phyloP scores from a whole-genome alignment of 768 basidiomycete genomes.

The Lactifluus volemus region DNA sequence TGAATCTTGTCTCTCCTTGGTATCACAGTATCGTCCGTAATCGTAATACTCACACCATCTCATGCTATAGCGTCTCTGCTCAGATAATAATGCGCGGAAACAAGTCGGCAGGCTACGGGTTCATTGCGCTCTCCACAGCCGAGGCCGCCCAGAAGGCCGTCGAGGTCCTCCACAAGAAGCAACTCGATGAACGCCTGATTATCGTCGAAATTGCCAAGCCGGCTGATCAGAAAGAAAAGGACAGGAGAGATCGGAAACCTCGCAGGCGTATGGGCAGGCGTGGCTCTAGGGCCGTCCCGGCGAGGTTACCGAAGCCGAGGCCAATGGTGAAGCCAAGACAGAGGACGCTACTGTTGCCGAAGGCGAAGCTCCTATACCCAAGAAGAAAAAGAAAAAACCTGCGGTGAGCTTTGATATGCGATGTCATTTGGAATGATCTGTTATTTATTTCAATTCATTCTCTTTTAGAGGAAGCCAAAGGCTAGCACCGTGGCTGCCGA shows the following conservation, averaged over 20 bases:
- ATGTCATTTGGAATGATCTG: conserved; percentile 22
- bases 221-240: conserved; percentile 76
- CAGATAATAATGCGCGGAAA: conserved; percentile 81
- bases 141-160: conserved; percentile 86
- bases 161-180: conserved; percentile 75
- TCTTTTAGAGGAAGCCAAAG: conserved; percentile 38
- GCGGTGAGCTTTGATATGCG: conserved; percentile 30
- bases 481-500: conserved; percentile 28
- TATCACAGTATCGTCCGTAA: conserved; percentile 11
- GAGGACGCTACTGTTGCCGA: conserved; percentile 44
- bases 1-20: not conserved
- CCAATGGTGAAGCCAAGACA: conserved; percentile 61
- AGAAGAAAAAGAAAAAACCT: conserved; percentile 75
- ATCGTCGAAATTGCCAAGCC: conserved; percentile 93
- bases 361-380: conserved; percentile 54
- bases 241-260: conserved; percentile 67
- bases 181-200: conserved; percentile 82
- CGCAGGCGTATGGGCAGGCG: conserved; percentile 72
- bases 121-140: conserved; percentile 72
- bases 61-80: conserved; percentile 54
- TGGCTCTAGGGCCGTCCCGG: conserved; percentile 79
- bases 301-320: conserved; percentile 85
- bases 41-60: conserved; percentile 12
- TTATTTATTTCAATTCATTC: conserved; percentile 33
- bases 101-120: conserved; percentile 88